Evolutionary conservation across 768 basidiomycete species (phyloP).

Genomic region (Suillus cothurnatus): DNA sequence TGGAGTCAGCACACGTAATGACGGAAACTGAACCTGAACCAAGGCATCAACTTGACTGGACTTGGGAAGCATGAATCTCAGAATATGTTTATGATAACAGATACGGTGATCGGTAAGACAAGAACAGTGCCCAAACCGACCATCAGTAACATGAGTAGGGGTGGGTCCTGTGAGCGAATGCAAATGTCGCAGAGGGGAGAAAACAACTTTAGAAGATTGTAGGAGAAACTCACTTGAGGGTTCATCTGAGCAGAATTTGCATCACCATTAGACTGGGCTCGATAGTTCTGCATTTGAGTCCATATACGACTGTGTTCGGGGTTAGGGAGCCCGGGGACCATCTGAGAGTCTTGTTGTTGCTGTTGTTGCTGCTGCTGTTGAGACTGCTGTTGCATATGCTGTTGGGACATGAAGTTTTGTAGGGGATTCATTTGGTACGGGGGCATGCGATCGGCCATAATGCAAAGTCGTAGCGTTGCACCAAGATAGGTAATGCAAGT

Average conservation of each 20-base stretch:
- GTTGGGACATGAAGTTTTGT: constrained; percentile 45
- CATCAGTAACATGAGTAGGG: constrained; percentile 13
- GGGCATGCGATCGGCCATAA: constrained; percentile 65
- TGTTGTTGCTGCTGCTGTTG: constrained; percentile 40
- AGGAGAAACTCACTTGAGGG: constrained; percentile 47
- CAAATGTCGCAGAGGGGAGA: constrained; percentile 15
- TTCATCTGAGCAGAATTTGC: constrained; percentile 41
- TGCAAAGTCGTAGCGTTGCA: constrained; percentile 33
- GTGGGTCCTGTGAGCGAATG: constrained; percentile 19
- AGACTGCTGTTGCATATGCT: constrained; percentile 41
- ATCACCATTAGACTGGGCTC: constrained; percentile 44
- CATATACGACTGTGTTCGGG: constrained; percentile 57
- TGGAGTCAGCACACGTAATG: constrained; percentile 28
- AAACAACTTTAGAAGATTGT: constrained; percentile 6
- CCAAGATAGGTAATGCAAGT: constrained; percentile 31
- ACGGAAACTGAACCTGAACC: constrained; percentile 7
- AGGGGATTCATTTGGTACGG: constrained; percentile 57
- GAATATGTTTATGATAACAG: constrained; percentile 17
- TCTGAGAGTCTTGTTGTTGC: constrained; percentile 41
- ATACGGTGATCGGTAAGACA: constrained; percentile 7
- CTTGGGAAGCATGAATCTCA: constrained; percentile 6
- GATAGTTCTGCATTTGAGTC: constrained; percentile 50
- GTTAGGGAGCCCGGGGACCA: constrained; percentile 45
- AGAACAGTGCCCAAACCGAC: constrained; percentile 9
- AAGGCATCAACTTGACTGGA: constrained; percentile 13